Base-by-base conservation (phyloP, 2,329 filamentous ascomycete genomes). In the Aureobasidium sp. region DNA sequence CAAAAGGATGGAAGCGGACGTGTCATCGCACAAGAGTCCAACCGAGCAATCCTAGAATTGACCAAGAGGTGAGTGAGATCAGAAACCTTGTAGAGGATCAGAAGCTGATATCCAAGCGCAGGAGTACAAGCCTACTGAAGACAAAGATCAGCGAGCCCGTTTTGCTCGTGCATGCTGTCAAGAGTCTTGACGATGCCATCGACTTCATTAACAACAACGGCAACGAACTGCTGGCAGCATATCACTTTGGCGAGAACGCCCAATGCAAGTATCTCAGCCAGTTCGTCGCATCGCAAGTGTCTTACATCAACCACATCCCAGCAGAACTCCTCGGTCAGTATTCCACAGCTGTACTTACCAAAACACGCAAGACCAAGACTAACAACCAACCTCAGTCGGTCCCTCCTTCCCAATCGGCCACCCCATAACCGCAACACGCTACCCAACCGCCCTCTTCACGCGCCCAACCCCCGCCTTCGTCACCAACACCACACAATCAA, bases 201-300 rank as follows among this genome's bases (percentile, higher is more conserved):
- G 77, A 80, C 61, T 67, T 79, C 6, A 66, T 74, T 17, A 73
- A 72, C 55, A 67, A 68, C 13, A 64, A 65, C 58, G 67, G 65
- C 47, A 62, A 60, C 0, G 68, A 73, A 0, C 65, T 79, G 1
- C 69, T 77, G 0, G 79, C 79, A 21, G 73, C 77, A 2, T 84
- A 83, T 65, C 73, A 81, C 63, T 86, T 84, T 67, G 77, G 78
- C 10, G 72, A 73, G 23, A 73, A 77, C 0, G 63, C 73, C 1
- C 71, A 78, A 2, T 81, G 78, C 17, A 86, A 86, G 67, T 87
- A 86, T 63, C 73, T 86, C 4, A 74, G 76, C 8, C 81, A 86
- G 64, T 84, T 81, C 68, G 71, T 85, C 37, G 66, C 74, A 9
- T 74, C 81, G 2, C 71, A 78, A 13, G 67, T 78, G 0, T 78